These are phyloP conservation scores for Colletotrichum sp. DNA, from an alignment of 2,329 filamentous ascomycete genomes.

Conservation along the genomic window DNA sequence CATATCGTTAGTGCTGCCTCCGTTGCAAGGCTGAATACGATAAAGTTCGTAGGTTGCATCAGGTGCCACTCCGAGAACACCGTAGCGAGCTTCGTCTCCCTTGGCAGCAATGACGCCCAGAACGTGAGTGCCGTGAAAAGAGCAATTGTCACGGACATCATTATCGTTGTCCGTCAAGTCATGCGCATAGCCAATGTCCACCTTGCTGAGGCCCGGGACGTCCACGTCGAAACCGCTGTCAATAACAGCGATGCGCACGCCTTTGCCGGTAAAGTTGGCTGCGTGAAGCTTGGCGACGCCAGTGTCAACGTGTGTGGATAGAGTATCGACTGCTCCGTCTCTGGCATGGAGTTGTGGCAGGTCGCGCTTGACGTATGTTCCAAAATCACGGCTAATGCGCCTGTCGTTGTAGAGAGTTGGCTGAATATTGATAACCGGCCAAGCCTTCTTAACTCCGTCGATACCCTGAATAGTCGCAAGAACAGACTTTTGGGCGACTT, in stretches of 20 bases:
- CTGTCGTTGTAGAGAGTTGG: not conserved
- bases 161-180: slow-evolving; percentile 3
- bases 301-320: slow-evolving; percentile 30
- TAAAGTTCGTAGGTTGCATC: slow-evolving; percentile 27
- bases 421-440: not conserved
- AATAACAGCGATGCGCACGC: not conserved
- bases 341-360: not conserved
- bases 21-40: slow-evolving; percentile 22
- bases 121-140: not conserved
- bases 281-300: slow-evolving; percentile 4
- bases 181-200: not conserved
- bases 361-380: not conserved
- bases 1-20: slow-evolving; percentile 3
- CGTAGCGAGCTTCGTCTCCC: slow-evolving; percentile 19
- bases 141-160: not conserved
- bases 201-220: not conserved
- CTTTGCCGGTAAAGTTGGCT: not conserved
- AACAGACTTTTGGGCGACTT: not conserved
- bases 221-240: not conserved
- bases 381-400: not conserved
- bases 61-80: slow-evolving; percentile 27
- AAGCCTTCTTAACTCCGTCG: not conserved
- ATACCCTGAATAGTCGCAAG: not conserved
- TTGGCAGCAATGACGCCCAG: not conserved
- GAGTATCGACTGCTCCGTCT: not conserved